Evolutionary conservation across 495 filamentous ascomycete species (phyloP).

Genomic region (Zalerion maritima): DNA sequence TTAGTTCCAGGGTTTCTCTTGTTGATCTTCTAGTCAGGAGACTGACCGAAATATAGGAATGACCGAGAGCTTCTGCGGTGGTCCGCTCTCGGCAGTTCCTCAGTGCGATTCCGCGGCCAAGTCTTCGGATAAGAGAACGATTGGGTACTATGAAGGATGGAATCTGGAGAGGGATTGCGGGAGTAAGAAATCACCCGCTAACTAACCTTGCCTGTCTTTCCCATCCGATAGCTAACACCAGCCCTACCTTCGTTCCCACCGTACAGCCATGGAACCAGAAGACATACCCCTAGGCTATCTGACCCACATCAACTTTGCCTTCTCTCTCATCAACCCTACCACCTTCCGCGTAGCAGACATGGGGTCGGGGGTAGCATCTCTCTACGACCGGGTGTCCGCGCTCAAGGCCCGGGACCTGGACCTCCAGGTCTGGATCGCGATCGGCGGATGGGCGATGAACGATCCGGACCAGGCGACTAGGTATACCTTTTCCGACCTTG

Average conservation of each 20-base stretch:
- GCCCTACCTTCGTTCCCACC: conserved; percentile 1
- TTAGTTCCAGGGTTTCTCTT: no score
- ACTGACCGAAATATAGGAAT: no score
- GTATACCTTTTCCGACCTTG: conserved; percentile 21
- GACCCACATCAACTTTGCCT: conserved; percentile 17
- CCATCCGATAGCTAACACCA: neutral
- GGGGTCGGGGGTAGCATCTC: neutral
- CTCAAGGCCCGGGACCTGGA: conserved; percentile 16
- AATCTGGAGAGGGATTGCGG: conserved; percentile 2
- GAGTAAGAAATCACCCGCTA: neutral
- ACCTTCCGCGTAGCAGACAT: conserved; percentile 5
- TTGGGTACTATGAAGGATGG: conserved; percentile 15
- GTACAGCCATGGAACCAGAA: conserved; percentile 5
- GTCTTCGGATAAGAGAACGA: conserved; percentile 5
- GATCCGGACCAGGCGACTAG: conserved; percentile 22
- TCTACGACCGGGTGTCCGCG: conserved; percentile 13
- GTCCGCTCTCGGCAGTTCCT: neutral
- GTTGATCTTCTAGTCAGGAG: no score
- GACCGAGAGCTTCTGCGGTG: conserved; percentile 13
- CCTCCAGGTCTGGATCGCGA: conserved; percentile 20
- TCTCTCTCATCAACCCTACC: conserved; percentile 10
- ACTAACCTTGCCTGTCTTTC: neutral
- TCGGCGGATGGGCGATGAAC: conserved; percentile 33
- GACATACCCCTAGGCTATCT: conserved; percentile 8
- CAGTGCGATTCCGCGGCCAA: neutral